Evolutionary conservation across 75 land plant genomes (phyloP).

Genomic region (Cryptomeria japonica): DNA sequence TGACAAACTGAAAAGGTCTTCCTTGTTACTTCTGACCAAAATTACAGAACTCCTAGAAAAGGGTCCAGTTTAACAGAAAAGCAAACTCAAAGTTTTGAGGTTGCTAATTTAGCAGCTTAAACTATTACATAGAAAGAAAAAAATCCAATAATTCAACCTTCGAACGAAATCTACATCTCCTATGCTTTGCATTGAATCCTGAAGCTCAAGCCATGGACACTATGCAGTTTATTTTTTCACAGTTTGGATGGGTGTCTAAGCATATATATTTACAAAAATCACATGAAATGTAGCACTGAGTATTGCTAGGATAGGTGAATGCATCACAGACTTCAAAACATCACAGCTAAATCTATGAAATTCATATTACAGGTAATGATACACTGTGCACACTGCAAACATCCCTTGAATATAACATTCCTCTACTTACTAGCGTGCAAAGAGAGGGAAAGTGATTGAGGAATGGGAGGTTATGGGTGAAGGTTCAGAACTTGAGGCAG

Average conservation of each 20-base stretch:
- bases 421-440: background rate
- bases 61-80: no score
- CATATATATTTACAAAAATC: background rate
- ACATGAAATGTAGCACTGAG: background rate
- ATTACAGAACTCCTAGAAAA: no score
- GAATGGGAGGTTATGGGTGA: background rate
- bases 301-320: background rate
- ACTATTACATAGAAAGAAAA: no score
- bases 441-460: background rate
- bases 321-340: no score
- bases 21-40: no score
- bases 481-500: background rate
- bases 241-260: background rate
- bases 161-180: background rate
- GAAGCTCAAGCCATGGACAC: background rate
- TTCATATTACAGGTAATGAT: no score
- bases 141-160: background rate
- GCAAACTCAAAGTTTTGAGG: no score
- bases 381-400: no score
- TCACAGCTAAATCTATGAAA: no score
- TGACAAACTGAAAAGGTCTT: no score
- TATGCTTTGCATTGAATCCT: background rate
- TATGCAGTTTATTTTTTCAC: background rate
- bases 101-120: no score
- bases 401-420: no score